A percentile compares a stretch with the other conserved stretches of the same genome.
Conservation (phyloP, 352 stramenopile genomes). For the Pythium aristosporum region DNA sequence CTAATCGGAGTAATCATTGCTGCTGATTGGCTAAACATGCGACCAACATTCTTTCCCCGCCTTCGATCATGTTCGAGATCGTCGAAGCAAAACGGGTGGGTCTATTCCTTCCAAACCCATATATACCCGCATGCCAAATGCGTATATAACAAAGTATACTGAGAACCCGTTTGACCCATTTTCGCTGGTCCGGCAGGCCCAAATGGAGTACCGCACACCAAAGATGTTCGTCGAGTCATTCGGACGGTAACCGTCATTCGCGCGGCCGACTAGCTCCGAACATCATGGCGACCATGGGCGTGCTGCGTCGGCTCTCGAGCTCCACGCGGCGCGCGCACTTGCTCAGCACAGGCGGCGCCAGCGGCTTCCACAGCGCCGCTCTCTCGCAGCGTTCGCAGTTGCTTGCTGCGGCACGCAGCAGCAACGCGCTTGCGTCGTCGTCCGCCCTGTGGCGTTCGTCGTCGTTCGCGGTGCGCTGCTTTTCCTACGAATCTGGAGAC, state of each 20-base stretch:
- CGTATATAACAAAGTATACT: neutral
- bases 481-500: slow-evolving; percentile 19
- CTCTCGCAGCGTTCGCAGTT: slow-evolving; percentile 6
- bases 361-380: neutral
- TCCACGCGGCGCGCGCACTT: slow-evolving; percentile 21
- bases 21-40: slow-evolving; percentile 18
- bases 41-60: slow-evolving; percentile 23
- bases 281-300: slow-evolving; percentile 27
- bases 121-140: neutral
- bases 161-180: slow-evolving; percentile 1
- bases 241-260: slow-evolving; percentile 12
- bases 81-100: slow-evolving; percentile 14
- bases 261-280: neutral
- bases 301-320: slow-evolving; percentile 26
- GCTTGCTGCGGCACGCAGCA: neutral
- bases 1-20: slow-evolving; percentile 11
- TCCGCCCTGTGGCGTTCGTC: slow-evolving; percentile 19
- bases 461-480: slow-evolving; percentile 22
- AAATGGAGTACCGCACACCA: slow-evolving; percentile 9
- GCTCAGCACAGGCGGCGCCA: slow-evolving; percentile 3
- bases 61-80: slow-evolving; percentile 31
- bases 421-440: neutral
- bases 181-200: neutral
- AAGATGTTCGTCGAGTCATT: slow-evolving; percentile 16
- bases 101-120: neutral